Evolutionary conservation across 768 basidiomycete genomes (phyloP), one percentile per base, ranked within the genome.

Genomic region (Boletus patriciae): DNA sequence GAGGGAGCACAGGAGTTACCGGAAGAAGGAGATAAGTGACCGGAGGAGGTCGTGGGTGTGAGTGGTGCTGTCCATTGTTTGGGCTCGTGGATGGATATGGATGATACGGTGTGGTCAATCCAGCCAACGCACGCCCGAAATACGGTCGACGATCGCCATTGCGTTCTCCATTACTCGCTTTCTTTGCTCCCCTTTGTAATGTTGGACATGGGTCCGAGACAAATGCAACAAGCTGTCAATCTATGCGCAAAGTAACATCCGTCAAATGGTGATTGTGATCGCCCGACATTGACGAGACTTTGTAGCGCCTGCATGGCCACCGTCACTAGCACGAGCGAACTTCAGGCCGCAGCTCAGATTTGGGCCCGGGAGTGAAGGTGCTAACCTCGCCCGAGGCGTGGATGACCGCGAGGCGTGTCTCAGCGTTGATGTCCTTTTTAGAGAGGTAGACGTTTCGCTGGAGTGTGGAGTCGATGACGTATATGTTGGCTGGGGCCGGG

Each of bases 381-480:
- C 25, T 25, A 25, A 25, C 4, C 25, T 25, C 25, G 25, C 4
- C 25, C 25, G 4, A 25, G 4, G 25, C 25, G 25, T 25, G 25
- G n/a, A n/a, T n/a, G n/a, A n/a, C n/a, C n/a, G n/a, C n/a, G n/a
- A n/a, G n/a, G 25, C 25, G 25, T 25, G 25, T 25, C 25, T 25
- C 25, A 4, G 25, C 25, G 25, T 25, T 4, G 25, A 25, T 25
- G 25, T 25, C 85, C 70, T 78, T 84, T 77, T 98, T 99, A 67
- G 83, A 87, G 62, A 98, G 77, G 71, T 98, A 98, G 11, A 94
- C 85, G 71, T 98, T 98, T 65, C 85, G 84, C 66, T 87, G 82
- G 23, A 86, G 79, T 43, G 86, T 87, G 19, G 92, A 92, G 73
- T 98, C 97, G 48, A 97, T 76, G 59, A 99, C 94, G 69, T 33